phyloP scores from a whole-genome alignment of 2,329 filamentous ascomycete species.

The Aspergillus sp. region DNA sequence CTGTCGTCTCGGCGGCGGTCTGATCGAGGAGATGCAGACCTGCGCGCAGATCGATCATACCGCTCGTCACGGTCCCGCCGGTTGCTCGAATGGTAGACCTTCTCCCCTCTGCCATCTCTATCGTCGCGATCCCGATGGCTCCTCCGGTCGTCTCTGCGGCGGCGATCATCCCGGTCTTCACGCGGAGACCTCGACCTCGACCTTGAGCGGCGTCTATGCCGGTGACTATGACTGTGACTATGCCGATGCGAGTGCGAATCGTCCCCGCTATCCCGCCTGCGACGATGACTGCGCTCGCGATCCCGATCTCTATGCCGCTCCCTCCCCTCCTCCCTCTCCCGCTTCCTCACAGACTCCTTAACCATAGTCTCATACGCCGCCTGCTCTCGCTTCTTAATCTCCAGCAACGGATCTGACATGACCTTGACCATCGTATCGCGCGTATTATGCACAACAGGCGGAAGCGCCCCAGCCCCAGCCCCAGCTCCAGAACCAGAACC shows the following conservation, averaged over 20 bases:
- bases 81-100: slow-evolving; percentile 20
- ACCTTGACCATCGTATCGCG: slow-evolving; percentile 85
- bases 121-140: slow-evolving; percentile 20
- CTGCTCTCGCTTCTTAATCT: slow-evolving; percentile 91
- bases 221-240: slow-evolving; percentile 14
- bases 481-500: slow-evolving; percentile 12
- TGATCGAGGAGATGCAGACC: slow-evolving; percentile 25
- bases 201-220: slow-evolving; percentile 2
- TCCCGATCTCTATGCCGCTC: slow-evolving; percentile 20
- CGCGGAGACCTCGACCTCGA: slow-evolving; percentile 17
- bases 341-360: slow-evolving; percentile 42
- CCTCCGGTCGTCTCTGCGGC: slow-evolving; percentile 21
- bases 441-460: slow-evolving; percentile 57
- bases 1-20: slow-evolving; percentile 19
- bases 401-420: slow-evolving; percentile 83
- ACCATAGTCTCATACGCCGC: slow-evolving; percentile 65
- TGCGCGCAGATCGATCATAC: slow-evolving; percentile 23
- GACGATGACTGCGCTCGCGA: slow-evolving; percentile 23
- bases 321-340: slow-evolving; percentile 19
- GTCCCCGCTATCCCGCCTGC: slow-evolving; percentile 24
- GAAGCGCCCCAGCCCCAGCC: slow-evolving; percentile 12
- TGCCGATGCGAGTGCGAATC: slow-evolving; percentile 26
- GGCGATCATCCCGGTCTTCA: slow-evolving; percentile 24
- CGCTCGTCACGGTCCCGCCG: slow-evolving; percentile 25
- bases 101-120: slow-evolving; percentile 23